These are phyloP conservation scores for Paecilomyces niveus DNA, from an alignment of 2,329 filamentous ascomycete species.

Conservation along the genomic window DNA sequence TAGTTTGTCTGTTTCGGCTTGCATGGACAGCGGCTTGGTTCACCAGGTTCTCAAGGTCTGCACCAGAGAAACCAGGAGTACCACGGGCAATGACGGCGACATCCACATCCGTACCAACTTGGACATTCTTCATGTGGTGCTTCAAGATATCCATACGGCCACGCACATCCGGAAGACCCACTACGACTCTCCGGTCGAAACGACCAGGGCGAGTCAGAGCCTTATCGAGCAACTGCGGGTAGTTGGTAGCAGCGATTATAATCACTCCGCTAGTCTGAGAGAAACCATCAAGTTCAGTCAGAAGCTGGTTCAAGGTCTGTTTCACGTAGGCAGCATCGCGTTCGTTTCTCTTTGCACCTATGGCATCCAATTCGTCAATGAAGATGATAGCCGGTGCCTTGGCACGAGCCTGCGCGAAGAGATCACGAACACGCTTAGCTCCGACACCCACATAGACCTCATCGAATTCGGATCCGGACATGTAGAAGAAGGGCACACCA, in stretches of 20 bases:
- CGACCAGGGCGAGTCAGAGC: conserved; percentile 88
- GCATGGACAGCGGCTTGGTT: conserved; percentile 94
- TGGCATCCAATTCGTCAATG: conserved; percentile 89
- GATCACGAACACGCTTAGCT: conserved; percentile 88
- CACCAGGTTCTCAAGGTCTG: conserved; percentile 91
- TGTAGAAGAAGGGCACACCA: conserved; percentile 98
- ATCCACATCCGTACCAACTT: conserved; percentile 72
- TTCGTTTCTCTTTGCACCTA: conserved; percentile 88
- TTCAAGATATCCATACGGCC: conserved; percentile 88
- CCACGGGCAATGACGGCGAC: conserved; percentile 75
- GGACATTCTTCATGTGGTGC: conserved; percentile 89
- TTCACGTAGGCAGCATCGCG: conserved; percentile 92
- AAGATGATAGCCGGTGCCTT: conserved; percentile 93
- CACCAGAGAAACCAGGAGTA: conserved; percentile 87
- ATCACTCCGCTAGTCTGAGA: conserved; percentile 92
- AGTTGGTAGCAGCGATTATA: conserved; percentile 93
- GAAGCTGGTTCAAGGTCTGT: conserved; percentile 92
- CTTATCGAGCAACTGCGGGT: conserved; percentile 89
- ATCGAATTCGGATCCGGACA: conserved; percentile 98
- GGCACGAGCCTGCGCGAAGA: conserved; percentile 73
- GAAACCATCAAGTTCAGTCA: conserved; percentile 95
- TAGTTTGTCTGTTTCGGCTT: conserved; percentile 72
- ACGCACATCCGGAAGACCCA: conserved; percentile 84
- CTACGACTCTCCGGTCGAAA: conserved; percentile 87
- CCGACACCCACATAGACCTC: conserved; percentile 97